A percentile compares a stretch with the other conserved stretches of the same genome.
phyloP scores from a whole-genome alignment of 2,329 filamentous ascomycete genomes.

The Sporothrix variecibatus region DNA sequence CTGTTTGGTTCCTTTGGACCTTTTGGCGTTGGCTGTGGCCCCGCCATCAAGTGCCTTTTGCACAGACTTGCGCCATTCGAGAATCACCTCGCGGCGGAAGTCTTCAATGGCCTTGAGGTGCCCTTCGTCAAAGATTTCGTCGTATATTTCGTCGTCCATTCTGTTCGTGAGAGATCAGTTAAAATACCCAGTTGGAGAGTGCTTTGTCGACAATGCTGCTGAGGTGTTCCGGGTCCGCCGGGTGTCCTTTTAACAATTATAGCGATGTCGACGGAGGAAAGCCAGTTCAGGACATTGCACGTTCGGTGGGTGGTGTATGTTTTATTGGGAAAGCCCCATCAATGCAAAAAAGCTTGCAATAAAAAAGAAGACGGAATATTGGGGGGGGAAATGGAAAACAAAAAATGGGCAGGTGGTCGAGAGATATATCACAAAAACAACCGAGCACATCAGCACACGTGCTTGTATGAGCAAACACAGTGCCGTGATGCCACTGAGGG shows the following conservation, averaged over 20 bases:
- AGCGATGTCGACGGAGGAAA: neutral
- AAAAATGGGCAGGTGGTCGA: no score
- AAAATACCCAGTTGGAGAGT: neutral
- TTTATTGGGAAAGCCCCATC: neutral
- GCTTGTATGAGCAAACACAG: neutral
- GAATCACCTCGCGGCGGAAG: neutral
- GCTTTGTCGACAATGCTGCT: neutral
- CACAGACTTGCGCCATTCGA: slow-evolving; percentile 20
- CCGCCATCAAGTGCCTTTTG: neutral
- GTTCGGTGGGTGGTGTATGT: neutral
- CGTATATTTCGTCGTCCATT: neutral
- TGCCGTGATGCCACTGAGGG: neutral
- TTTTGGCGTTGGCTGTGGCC: neutral
- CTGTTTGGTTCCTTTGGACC: neutral
- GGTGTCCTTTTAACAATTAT: neutral
- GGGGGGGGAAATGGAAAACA: no score
- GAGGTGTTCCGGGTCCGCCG: neutral
- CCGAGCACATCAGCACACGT: neutral
- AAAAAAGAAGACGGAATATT: neutral
- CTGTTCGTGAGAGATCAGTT: neutral
- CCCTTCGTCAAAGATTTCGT: neutral
- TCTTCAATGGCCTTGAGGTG: slow-evolving; percentile 4
- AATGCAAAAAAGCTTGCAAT: neutral
- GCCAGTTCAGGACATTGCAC: neutral
- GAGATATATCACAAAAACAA: neutral